Conservation (phyloP, 345 rosid genomes). For the Eucalyptus rudis region DNA sequence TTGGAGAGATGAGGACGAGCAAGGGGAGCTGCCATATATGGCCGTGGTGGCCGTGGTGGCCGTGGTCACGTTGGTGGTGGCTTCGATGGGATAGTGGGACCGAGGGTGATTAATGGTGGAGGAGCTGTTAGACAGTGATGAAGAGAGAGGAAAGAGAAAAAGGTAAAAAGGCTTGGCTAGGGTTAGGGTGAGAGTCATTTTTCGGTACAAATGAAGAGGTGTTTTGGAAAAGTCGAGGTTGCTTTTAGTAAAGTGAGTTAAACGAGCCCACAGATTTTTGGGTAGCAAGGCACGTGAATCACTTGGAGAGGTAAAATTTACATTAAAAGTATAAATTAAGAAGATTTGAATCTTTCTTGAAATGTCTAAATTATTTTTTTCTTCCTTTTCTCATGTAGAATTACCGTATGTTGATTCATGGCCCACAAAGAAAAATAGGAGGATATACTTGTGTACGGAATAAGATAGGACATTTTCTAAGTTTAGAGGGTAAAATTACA, state of each 20-base stretch:
- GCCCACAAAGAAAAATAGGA: neutral
- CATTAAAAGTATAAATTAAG: neutral
- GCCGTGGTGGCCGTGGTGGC: neutral
- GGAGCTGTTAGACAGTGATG: neutral
- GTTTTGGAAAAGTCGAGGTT: neutral
- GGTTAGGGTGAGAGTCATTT: neutral
- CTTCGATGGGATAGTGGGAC: neutral
- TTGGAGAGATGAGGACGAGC: neutral
- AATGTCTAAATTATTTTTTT: fast-evolving
- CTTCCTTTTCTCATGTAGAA: too few species aligned
- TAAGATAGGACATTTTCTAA: neutral
- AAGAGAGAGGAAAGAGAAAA: neutral
- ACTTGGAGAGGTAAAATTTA: neutral
- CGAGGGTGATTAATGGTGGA: neutral
- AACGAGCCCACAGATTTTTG: neutral
- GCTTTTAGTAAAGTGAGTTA: neutral
- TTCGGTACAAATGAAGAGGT: neutral
- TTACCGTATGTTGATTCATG: neutral
- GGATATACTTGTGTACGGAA: neutral
- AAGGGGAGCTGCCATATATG: neutral
- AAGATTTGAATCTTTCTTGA: neutral
- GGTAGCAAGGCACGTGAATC: neutral
- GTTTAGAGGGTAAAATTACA: neutral
- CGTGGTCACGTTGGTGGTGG: neutral
- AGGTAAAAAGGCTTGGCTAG: neutral